Base-by-base conservation (phyloP, 2,329 filamentous ascomycete genomes). In the Calcarisporium arbuscula region DNA sequence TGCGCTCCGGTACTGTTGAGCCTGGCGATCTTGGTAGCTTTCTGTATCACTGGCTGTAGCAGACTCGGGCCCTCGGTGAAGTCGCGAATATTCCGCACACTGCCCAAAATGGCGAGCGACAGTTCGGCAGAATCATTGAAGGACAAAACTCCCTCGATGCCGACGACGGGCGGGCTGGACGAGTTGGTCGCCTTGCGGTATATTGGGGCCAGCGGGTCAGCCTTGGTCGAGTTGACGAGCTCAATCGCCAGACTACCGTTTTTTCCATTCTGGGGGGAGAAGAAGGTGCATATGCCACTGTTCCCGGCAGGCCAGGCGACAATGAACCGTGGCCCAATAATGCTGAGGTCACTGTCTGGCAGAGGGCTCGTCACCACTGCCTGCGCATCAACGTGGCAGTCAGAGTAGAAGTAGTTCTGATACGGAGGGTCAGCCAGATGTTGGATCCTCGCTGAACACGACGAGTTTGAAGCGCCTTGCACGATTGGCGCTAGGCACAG, bases 231-330 rank as follows among this genome's bases (percentile, higher is more conserved):
- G 30, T 74, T 76, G 30, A 70, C 58, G 6, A 81, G 52, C 8
- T 59, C 50, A 28, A 82, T 66, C 2, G 59, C 62, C 2, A 82
- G 58, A 2, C 63, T 65, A 3, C 74, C 73, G 39, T 77, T 74
- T 11, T 61, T 47, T 3, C 68, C 69, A 44, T 68, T 67, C 31
- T 67, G 56, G 0, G 77, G 71, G 11, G 64, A 56, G 42, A 82
- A 82, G 44, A 70, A 78, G 0, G 68, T 59, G 5, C 67, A 68
- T 18, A 72, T 61, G 1, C 78, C 78, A 34, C 76, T 81, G 45
- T 82, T 77, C 3, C 78, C 78, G 8, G 76, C 73, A 7, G 79
- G 77, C 77, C 77, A 82, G 8, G 77, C 78, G 7, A 74, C 41
- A 15, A 79, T 60, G 16, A 82, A 53, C n/a, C 77, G 63, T 8